A percentile compares a stretch with the other conserved stretches of the same genome.
Conservation (phyloP, 23 red algal species). For the Pyropia haitanensis region DNA sequence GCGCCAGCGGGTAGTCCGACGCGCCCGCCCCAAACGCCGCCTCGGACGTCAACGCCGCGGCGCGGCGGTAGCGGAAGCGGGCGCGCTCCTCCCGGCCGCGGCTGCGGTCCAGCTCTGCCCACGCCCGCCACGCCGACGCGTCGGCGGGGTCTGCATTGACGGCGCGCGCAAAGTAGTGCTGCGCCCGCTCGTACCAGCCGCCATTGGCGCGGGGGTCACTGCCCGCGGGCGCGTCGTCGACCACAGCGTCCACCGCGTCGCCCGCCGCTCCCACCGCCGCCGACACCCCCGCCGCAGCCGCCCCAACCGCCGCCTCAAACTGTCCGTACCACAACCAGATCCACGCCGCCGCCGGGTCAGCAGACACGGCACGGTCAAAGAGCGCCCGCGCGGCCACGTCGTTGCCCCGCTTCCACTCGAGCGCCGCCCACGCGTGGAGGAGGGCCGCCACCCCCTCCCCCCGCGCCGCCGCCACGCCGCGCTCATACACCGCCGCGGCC, state of each 20-base stretch:
- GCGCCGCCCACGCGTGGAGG: slow-evolving; percentile 79
- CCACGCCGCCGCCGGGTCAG: slow-evolving; percentile 57
- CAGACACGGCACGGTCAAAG: slow-evolving; percentile 56
- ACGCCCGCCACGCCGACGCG: slow-evolving; percentile 60
- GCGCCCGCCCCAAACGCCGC: too few relatives aligned
- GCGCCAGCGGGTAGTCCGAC: too few relatives aligned
- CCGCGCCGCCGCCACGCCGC: slow-evolving; percentile 42
- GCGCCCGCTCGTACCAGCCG: slow-evolving; percentile 6
- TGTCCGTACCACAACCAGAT: slow-evolving; percentile 76
- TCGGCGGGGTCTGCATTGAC: slow-evolving; percentile 76
- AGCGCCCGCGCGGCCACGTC: slow-evolving; percentile 55
- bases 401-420: slow-evolving; percentile 81
- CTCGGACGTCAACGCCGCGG: slow-evolving; percentile 1
- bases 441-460: slow-evolving; percentile 62
- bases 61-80: slow-evolving; percentile 49
- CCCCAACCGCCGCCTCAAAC: slow-evolving; percentile 39
- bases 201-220: too few relatives aligned
- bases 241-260: too few relatives aligned
- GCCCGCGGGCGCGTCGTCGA: too few relatives aligned
- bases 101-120: slow-evolving; percentile 69
- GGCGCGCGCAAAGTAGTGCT: slow-evolving; percentile 81
- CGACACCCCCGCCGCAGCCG: not conserved
- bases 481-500: slow-evolving; percentile 50
- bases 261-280: too few relatives aligned
- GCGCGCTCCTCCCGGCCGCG: slow-evolving; percentile 60